Evolutionary conservation across 495 filamentous ascomycete species (phyloP).

Genomic region (Aspergillus taichungensis): DNA sequence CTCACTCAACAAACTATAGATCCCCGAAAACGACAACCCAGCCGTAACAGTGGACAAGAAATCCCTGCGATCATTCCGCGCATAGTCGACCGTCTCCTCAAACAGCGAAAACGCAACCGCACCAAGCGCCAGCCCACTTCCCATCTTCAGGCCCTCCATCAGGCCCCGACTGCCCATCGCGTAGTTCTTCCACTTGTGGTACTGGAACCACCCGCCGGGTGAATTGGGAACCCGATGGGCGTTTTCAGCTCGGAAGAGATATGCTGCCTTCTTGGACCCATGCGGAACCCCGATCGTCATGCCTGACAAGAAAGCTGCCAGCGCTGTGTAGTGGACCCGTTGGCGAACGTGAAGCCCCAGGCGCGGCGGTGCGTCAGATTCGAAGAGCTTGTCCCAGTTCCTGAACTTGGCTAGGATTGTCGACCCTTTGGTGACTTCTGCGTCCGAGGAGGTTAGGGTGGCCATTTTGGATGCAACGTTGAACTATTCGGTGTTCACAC

Average conservation of each 20-base stretch:
- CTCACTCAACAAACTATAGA: slow-evolving; percentile 81
- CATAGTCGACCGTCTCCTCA: slow-evolving; percentile 77
- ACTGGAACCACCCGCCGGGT: slow-evolving; percentile 88
- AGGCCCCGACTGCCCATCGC: slow-evolving; percentile 63
- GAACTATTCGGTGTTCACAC: too few relatives aligned
- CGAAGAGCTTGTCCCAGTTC: slow-evolving; percentile 36
- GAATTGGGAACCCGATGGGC: slow-evolving; percentile 78
- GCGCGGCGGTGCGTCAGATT: slow-evolving; percentile 41
- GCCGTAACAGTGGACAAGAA: slow-evolving; percentile 69
- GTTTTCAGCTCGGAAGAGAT: slow-evolving; percentile 89
- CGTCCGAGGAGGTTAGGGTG: slow-evolving; percentile 9
- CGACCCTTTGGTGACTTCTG: slow-evolving; percentile 8
- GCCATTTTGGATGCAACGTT: slow-evolving; percentile 16
- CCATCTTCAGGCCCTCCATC: slow-evolving; percentile 69
- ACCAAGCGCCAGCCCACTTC: slow-evolving; percentile 57
- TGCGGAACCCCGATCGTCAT: slow-evolving; percentile 60
- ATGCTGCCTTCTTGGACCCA: slow-evolving; percentile 60
- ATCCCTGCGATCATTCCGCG: slow-evolving; percentile 57
- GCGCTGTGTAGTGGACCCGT: slow-evolving; percentile 54
- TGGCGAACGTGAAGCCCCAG: slow-evolving; percentile 54
- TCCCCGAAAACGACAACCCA: slow-evolving; percentile 70
- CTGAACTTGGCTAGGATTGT: slow-evolving; percentile 21
- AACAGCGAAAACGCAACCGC: slow-evolving; percentile 58
- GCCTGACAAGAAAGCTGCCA: slow-evolving; percentile 55
- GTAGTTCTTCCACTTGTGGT: slow-evolving; percentile 97